These are phyloP conservation scores for Geum urbanum DNA, from an alignment of 306 rosid species.

Conservation along the genomic window DNA sequence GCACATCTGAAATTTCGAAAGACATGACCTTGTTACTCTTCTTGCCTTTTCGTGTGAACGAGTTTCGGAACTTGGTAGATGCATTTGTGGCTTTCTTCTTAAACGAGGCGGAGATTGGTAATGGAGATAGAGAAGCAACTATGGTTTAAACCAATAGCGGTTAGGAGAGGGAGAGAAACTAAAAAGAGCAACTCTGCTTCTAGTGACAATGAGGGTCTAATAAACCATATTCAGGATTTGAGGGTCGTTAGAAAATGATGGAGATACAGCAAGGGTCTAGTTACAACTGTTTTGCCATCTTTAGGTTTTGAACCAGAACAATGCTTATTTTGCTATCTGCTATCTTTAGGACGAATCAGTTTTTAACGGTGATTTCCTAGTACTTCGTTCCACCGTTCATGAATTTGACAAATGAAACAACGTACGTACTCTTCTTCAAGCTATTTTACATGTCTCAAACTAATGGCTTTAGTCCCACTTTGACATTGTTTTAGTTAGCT, in stretches of 20 bases:
- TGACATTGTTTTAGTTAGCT: too few species aligned
- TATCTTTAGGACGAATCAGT: not conserved
- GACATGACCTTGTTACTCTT: not conserved
- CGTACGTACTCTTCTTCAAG: not conserved
- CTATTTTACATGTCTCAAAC: not conserved
- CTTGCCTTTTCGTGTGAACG: not conserved
- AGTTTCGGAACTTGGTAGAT: conserved; percentile 1
- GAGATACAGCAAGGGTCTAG: not conserved
- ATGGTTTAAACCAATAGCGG: not conserved
- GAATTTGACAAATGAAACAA: not conserved
- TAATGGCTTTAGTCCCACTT: not conserved
- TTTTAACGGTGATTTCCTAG: not conserved
- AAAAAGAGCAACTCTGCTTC: not conserved
- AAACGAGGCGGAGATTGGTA: not conserved
- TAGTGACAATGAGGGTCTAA: not conserved
- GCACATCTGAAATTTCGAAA: conserved; percentile 9
- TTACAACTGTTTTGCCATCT: not conserved
- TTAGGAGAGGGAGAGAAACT: not conserved
- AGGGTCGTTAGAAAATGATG: not conserved
- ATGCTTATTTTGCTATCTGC: not conserved
- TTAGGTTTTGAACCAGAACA: not conserved
- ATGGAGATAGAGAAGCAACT: not conserved
- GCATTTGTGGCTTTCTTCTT: conserved; percentile 9
- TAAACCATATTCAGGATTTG: not conserved
- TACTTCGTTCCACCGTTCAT: not conserved